Conservation (phyloP, 73 alveolate species). For the Stentor roeselii region DNA sequence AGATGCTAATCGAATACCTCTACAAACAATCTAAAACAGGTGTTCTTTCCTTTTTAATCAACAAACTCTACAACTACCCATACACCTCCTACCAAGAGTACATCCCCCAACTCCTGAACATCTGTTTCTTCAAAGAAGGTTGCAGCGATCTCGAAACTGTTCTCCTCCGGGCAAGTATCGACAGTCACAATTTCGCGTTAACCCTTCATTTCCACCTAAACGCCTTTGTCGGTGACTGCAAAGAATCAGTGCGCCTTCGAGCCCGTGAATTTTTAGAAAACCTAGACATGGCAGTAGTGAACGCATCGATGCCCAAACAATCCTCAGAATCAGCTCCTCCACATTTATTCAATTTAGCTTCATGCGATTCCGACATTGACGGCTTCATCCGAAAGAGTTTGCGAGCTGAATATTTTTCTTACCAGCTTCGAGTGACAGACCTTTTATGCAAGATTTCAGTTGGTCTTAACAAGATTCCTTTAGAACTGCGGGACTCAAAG, state of each 20-base stretch:
- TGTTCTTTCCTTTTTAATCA: constrained; percentile 7
- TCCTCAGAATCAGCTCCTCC: neutral
- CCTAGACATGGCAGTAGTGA: constrained; percentile 22
- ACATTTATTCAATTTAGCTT: neutral
- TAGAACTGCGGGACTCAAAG: neutral
- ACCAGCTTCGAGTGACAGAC: neutral
- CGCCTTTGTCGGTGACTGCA: neutral
- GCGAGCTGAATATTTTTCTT: neutral
- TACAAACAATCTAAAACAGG: neutral
- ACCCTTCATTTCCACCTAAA: neutral
- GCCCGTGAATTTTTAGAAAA: neutral
- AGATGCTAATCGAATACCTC: constrained; percentile 7
- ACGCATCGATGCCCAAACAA: constrained; percentile 7
- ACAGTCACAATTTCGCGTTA: constrained; percentile 6
- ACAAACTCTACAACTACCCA: constrained; percentile 26
- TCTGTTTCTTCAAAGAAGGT: neutral
- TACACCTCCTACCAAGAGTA: neutral
- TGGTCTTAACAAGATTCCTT: neutral
- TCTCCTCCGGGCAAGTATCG: neutral
- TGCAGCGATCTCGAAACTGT: neutral
- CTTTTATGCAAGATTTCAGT: constrained; percentile 25
- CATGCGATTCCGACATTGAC: neutral
- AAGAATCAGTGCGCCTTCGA: too few relatives aligned
- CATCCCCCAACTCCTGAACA: constrained; percentile 21
- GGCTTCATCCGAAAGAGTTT: neutral